Evolutionary conservation across 139 green algal genomes (phyloP).

Genomic region (Coelastrella sp.): DNA sequence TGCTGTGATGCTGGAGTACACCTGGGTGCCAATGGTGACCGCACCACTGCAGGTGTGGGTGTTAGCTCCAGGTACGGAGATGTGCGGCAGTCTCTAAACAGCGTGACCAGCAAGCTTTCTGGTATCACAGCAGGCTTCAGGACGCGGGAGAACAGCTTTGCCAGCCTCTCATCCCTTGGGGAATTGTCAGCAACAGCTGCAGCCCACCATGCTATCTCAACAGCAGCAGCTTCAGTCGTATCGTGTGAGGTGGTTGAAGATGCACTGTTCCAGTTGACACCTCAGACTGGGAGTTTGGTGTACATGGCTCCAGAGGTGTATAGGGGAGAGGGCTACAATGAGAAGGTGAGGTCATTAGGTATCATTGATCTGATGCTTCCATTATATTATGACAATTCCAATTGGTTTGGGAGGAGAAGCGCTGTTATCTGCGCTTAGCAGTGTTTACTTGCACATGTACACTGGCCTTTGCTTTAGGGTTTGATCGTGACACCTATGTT

Average conservation of each 20-base stretch:
- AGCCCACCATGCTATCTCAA: too few species aligned
- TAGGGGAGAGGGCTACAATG: slow-evolving; percentile 71
- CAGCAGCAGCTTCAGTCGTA: too few species aligned
- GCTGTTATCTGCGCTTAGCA: too few species aligned
- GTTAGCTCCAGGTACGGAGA: too few species aligned
- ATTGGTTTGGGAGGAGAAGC: too few species aligned
- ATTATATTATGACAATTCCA: too few species aligned
- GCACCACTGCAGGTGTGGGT: not conserved
- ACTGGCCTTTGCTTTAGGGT: too few species aligned
- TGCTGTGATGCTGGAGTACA: too few species aligned
- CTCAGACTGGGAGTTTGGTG: slow-evolving; percentile 56
- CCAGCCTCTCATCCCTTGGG: not conserved
- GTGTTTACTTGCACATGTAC: too few species aligned
- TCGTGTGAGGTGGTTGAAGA: not conserved
- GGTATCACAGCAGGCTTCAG: not conserved
- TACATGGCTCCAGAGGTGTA: slow-evolving; percentile 82
- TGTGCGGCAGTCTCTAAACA: not conserved
- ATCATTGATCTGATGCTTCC: slow-evolving; percentile 85
- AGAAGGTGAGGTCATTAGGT: slow-evolving; percentile 54
- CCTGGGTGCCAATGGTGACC: not conserved
- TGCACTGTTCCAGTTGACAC: not conserved
- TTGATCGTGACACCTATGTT: too few species aligned
- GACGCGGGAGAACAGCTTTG: not conserved
- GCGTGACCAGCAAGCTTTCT: not conserved
- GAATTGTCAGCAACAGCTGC: not conserved